Base-by-base conservation (phyloP, 2,329 filamentous ascomycete species). In the Phialemoniopsis sp. region DNA sequence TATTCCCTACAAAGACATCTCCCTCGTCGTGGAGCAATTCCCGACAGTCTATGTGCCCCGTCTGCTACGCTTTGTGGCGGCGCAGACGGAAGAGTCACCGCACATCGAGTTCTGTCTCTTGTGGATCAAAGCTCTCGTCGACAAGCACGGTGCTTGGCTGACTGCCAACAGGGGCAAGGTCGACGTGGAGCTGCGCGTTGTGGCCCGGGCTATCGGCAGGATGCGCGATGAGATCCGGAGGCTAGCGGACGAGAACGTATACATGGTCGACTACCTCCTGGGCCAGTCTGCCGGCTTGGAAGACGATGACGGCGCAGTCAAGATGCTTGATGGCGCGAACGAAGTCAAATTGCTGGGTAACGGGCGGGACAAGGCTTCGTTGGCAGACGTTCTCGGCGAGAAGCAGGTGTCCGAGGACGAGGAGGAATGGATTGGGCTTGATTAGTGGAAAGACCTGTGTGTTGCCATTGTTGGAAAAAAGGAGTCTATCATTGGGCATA, bases 31-130 rank as follows among this genome's bases (percentile, higher is more conserved):
- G 17, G 81, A 80, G 38, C 80, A 85, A 26, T 67, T 96, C 29
- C 93, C 93, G 1, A 75, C 78, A 1, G 86, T 96, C 19, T 98
- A 98, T 60, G 81, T 98, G 6, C 80, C 86, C 19, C 80, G 88
- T 4, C 70, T 97, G 12, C 72, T 98, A 36, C 85, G 89, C 34
- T 95, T 95, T 49, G 85, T 97, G 7, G 89, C 89, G 3, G 76
- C 85, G 9, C 87, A 95, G 54, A 87, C 88, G 2, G 91, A 97
- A 53, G 82, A 91, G 56, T 90, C 85, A 3, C 91, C 90, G 2
- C 91, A 96, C 68, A 76, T 98, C 5, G 93, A 98, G 64, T 94
- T 97, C 64, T 95, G 93, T 54, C 68, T 98, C 33, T 68, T 91
- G 8, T 98, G 93, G 93, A 86, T 96, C 54, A 87, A 93, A 60